Evolutionary conservation across 169 alveolate species (phyloP).

Genomic region (Cryptosporidium bovis): DNA sequence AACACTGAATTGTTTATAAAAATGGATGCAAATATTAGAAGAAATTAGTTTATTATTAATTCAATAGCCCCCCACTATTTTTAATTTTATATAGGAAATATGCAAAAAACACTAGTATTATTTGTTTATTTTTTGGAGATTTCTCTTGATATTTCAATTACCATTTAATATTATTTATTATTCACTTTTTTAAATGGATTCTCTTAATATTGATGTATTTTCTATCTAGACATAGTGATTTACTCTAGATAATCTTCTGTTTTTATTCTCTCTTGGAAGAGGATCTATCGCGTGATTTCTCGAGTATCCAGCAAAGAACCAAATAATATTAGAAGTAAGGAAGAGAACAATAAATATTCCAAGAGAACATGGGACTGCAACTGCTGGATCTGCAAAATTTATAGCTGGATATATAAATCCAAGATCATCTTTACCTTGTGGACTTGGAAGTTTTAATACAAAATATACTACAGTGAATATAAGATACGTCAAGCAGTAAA

Average conservation of each 20-base stretch:
- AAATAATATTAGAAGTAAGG: slow-evolving; percentile 29
- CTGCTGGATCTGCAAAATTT: slow-evolving; percentile 70
- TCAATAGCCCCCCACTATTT: too few species aligned
- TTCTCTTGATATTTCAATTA: not conserved
- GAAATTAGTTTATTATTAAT: too few species aligned
- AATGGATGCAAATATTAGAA: too few species aligned
- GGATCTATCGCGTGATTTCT: slow-evolving; percentile 67
- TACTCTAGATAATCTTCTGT: slow-evolving; percentile 16
- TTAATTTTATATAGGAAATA: too few species aligned
- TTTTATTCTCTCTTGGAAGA: slow-evolving; percentile 19
- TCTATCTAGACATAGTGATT: slow-evolving; percentile 17
- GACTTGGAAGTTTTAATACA: slow-evolving; percentile 53
- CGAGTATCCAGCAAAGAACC: slow-evolving; percentile 67
- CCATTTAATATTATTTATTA: too few species aligned
- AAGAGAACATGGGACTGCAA: slow-evolving; percentile 55
- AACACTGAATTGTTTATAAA: too few species aligned
- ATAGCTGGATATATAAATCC: slow-evolving; percentile 69
- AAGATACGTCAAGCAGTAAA: slow-evolving; percentile 40
- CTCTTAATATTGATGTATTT: not conserved
- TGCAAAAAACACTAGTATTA: too few species aligned
- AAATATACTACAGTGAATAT: slow-evolving; percentile 51
- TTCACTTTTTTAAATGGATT: too few species aligned
- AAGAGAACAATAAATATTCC: slow-evolving; percentile 46
- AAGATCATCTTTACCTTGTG: slow-evolving; percentile 53
- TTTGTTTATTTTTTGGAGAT: too few species aligned